These are phyloP conservation scores for Saturnispora diversa DNA, from an alignment of 805 yeast species.

Conservation along the genomic window DNA sequence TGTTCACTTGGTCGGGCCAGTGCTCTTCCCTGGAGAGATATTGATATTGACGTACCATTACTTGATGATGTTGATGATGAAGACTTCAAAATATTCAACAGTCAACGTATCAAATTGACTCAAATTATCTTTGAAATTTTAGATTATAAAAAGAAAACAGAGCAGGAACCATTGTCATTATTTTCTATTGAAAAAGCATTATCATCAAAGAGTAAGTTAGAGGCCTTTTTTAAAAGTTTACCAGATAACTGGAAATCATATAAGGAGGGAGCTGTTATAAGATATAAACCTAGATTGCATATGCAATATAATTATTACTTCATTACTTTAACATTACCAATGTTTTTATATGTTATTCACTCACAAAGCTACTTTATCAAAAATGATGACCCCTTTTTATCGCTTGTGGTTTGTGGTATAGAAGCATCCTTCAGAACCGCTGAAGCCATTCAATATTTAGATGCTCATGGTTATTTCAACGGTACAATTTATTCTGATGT, in stretches of 20 bases:
- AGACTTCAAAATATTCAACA: constrained; percentile 28
- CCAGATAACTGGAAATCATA: constrained; percentile 29
- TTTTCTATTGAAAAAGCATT: constrained; percentile 35
- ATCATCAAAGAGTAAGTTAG: constrained; percentile 29
- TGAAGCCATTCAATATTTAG: constrained; percentile 30
- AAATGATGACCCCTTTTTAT: constrained; percentile 37
- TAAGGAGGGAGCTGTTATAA: constrained; percentile 26
- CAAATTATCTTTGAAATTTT: constrained; percentile 34
- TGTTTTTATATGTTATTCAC: constrained; percentile 33
- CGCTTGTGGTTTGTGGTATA: constrained; percentile 34
- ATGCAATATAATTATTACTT: constrained; percentile 36
- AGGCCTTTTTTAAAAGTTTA: constrained; percentile 30
- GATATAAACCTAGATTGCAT: constrained; percentile 36
- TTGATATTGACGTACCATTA: constrained; percentile 35
- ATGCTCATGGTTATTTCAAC: constrained; percentile 32
- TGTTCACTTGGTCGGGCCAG: constrained; percentile 40
- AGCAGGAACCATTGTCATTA: constrained; percentile 34
- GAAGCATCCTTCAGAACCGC: constrained; percentile 34
- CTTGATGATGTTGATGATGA: constrained; percentile 26
- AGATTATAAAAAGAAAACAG: constrained; percentile 31
- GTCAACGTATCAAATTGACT: constrained; percentile 30
- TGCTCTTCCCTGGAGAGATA: constrained; percentile 37
- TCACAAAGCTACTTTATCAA: constrained; percentile 30
- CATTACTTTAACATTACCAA: constrained; percentile 37
- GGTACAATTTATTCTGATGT: constrained; percentile 41